Base-by-base conservation (phyloP, 176 grass and related monocot species). In the Rhynchospora pubera region DNA sequence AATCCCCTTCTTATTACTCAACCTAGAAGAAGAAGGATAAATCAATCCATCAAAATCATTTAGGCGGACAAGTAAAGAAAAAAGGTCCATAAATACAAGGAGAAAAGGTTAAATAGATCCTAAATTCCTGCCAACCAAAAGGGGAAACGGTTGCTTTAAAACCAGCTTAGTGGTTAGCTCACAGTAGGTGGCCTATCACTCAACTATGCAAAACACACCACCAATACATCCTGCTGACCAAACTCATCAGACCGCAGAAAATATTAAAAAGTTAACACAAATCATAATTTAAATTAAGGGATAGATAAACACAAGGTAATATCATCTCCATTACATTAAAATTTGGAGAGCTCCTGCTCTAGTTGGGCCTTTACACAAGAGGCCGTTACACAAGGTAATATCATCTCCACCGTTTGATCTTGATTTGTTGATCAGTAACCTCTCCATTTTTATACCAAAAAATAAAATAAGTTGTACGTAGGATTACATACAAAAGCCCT, bases 111-210 rank as follows among this genome's bases (percentile, higher is more conserved):
- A 52, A 50, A 53, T 1, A 16, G 59, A 6, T 5, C 62, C 23
- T 15, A 65, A 82, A 53, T 64, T 65, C 61, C 79, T 64, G 61
- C 79, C 62, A 66, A 66, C 57, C 52, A 12, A 62, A 80, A 80
- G 22, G 14, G 48, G n/a, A 69, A 69, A 76, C 48, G 5, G 72
- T 55, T 76, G 72, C 72, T 53, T 76, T 76, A 55, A 76, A 26
- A 55, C 72, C 47, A 23, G 48, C 22, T 53, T 30, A 75, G 79
- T 81, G 79, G 79, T 81, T 81, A 63, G 78, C 78, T 81, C 65
- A 18, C 30, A 80, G 77, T 85, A 87, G 89, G 79, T 90, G 82
- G 82, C 77, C 42, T 70, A 84, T 84, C 79, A 86, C 28, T 79
- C 14, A 30, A 77, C 83, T 84, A 62, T 56, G 45, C 39, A 61